These are phyloP conservation scores for Cyberlindnera mississippiensis DNA, from an alignment of 805 yeast genomes.

Conservation along the genomic window DNA sequence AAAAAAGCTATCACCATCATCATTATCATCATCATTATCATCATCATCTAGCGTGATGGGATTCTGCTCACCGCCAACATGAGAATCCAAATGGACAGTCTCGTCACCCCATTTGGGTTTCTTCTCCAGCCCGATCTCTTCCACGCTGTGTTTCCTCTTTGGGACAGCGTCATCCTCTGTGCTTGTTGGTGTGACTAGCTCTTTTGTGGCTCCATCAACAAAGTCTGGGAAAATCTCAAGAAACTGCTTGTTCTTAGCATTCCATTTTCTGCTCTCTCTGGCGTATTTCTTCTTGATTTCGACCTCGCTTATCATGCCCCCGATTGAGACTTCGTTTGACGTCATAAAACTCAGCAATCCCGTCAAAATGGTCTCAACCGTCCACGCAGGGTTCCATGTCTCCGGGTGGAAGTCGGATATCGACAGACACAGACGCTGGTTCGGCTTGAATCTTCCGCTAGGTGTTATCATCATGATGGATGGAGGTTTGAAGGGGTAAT, in stretches of 20 bases:
- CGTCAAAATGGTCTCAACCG: slow-evolving; percentile 79
- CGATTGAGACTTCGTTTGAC: slow-evolving; percentile 77
- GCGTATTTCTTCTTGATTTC: slow-evolving; percentile 53
- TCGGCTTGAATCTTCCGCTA: slow-evolving; percentile 76
- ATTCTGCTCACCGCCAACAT: too few species aligned
- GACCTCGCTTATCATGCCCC: slow-evolving; percentile 63
- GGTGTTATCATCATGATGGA: slow-evolving; percentile 85
- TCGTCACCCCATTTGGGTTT: slow-evolving; percentile 5
- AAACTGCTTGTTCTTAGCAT: slow-evolving; percentile 39
- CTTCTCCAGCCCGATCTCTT: not conserved
- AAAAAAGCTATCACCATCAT: slow-evolving; percentile 5
- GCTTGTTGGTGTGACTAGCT: not conserved
- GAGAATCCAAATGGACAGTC: slow-evolving; percentile 4
- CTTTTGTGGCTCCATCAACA: slow-evolving; percentile 7
- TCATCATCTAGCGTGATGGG: not conserved
- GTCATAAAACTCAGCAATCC: slow-evolving; percentile 91
- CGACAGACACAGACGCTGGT: slow-evolving; percentile 72
- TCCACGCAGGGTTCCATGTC: slow-evolving; percentile 95
- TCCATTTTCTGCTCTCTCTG: slow-evolving; percentile 40
- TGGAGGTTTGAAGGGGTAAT: slow-evolving; percentile 89
- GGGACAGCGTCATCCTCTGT: not conserved
- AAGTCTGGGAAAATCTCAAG: slow-evolving; percentile 51
- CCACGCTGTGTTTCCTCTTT: slow-evolving; percentile 6
- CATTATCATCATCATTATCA: slow-evolving; percentile 4
- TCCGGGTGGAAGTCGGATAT: slow-evolving; percentile 94